Base-by-base conservation (phyloP, 1,284 basidiomycete species). In the Meripilus lineatus region DNA sequence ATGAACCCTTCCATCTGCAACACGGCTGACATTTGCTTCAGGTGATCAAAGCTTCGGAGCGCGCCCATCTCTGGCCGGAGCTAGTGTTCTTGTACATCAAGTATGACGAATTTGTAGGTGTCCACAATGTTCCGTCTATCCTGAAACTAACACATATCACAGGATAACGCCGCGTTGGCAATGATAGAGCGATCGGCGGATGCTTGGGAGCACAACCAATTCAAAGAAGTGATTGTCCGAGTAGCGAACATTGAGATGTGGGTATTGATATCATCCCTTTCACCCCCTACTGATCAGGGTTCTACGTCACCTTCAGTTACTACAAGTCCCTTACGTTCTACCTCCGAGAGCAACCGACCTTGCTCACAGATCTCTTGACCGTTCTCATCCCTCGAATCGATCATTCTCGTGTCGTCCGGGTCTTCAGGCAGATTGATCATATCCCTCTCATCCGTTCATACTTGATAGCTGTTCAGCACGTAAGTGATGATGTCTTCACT, bases 121-220 rank as follows among this genome's bases (percentile, higher is more conserved):
- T 30, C 32, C 15, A n/a, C 23, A 32, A 21, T 23, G 2, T 26
- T 15, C 20, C 23, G 11, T 33, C 33, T 1, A 5, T 21, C 3
- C 25, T n/a, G 7, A 15, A 28, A 11, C 47, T 56, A n/a, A 59
- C n/a, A 28, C 5, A 28, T 4, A 32, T 21, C 50, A 6, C 34
- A 89, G 81, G 93, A 96, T 63, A 96, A 96, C 59, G 93, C 93
- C n/a, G 89, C 92, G 26, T 71, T 96, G 51, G 90, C 93, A 2
- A 98, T 97, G 89, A 98, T 99, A 65, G 96, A 99, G 66, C 88
- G 93, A 38, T 89, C 95, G 2, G 80, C 91, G 21, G 93, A 97
- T 66, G 93, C 93, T 44, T 99, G 94, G 94, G 94, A 99, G 51
- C 95, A 99, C 71, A 95, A 93, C 60, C 93, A 97, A 65, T 99